Percentiles rank a stretch among this genome's conserved stretches.
Evolutionary conservation across 176 grass and related monocot species (phyloP).

Genomic region (Panicum miliaceum): DNA sequence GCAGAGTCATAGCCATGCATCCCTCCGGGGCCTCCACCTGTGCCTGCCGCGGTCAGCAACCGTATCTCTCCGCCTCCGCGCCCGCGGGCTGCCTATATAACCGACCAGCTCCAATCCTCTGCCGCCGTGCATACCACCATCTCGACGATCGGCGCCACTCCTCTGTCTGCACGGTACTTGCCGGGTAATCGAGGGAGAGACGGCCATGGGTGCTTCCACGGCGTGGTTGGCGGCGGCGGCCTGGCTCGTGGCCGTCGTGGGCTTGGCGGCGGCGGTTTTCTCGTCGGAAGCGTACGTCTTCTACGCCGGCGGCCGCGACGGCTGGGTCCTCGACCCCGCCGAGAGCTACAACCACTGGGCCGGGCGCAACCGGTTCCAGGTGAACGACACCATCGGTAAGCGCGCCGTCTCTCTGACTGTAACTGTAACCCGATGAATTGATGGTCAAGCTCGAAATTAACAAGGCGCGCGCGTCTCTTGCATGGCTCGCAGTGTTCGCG

Average conservation of each 20-base stretch:
- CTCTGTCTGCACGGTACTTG: not conserved
- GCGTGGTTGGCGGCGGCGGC: not conserved
- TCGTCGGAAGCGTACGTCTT: conserved; percentile 64
- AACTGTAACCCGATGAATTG: not conserved
- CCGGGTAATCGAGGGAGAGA: not conserved
- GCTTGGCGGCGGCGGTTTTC: conserved; percentile 30
- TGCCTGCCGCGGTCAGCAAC: conserved; percentile 32
- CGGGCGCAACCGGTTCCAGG: conserved; percentile 68
- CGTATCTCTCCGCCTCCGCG: not conserved
- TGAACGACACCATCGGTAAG: conserved; percentile 77
- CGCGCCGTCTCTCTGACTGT: too few species aligned
- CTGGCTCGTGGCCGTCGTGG: conserved; percentile 22
- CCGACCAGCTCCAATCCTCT: not conserved
- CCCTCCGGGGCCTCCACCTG: conserved; percentile 32
- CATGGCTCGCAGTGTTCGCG: conserved; percentile 64
- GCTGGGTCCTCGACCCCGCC: conserved; percentile 73
- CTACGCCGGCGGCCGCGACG: conserved; percentile 71
- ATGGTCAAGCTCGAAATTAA: not conserved
- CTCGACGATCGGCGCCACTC: not conserved
- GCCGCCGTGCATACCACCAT: not conserved
- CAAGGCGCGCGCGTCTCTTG: not conserved
- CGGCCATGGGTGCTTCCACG: conserved; percentile 2
- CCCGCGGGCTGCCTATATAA: conserved; percentile 2
- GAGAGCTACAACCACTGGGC: conserved; percentile 89
- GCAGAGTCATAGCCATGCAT: conserved; percentile 21